Percentiles rank a stretch among this genome's conserved stretches.
Conservation (phyloP, 352 stramenopile genomes). For the Phytophthora constricta region DNA sequence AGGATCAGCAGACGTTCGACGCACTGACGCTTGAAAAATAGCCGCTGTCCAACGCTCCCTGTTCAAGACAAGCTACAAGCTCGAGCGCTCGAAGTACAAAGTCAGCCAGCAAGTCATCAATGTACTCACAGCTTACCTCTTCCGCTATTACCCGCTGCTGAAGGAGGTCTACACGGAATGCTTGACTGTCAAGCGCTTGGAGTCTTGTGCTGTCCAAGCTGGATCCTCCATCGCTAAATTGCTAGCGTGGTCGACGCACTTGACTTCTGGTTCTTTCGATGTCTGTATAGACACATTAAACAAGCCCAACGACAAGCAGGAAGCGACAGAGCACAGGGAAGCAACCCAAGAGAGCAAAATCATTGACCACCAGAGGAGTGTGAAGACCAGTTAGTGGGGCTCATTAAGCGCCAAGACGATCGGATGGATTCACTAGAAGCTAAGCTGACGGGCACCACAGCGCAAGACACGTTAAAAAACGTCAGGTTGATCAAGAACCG, state of each 20-base stretch:
- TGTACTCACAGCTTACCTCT: conserved; percentile 13
- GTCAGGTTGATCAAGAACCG: background rate
- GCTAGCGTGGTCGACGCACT: conserved; percentile 9
- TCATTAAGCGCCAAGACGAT: too few relatives aligned
- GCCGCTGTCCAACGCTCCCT: background rate
- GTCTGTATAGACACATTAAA: background rate
- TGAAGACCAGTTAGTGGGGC: too few relatives aligned
- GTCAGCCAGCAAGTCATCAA: conserved; percentile 11
- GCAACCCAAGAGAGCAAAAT: too few relatives aligned
- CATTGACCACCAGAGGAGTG: too few relatives aligned
- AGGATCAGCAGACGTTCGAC: background rate
- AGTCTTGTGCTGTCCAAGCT: too few relatives aligned
- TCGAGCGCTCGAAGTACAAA: conserved; percentile 12
- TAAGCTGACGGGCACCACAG: background rate
- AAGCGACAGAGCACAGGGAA: too few relatives aligned
- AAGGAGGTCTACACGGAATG: too few relatives aligned
- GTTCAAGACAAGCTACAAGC: conserved; percentile 9
- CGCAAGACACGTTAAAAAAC: background rate
- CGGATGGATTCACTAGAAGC: conserved; percentile 5
- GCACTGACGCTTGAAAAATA: conserved; percentile 5
- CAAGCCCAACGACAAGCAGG: background rate
- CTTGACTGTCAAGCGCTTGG: too few relatives aligned
- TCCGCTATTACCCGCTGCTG: too few relatives aligned
- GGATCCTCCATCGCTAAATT: conserved; percentile 10
- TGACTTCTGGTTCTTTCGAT: background rate